Conservation (phyloP, 495 filamentous ascomycete species). For the Talaromyces stipitatus region DNA sequence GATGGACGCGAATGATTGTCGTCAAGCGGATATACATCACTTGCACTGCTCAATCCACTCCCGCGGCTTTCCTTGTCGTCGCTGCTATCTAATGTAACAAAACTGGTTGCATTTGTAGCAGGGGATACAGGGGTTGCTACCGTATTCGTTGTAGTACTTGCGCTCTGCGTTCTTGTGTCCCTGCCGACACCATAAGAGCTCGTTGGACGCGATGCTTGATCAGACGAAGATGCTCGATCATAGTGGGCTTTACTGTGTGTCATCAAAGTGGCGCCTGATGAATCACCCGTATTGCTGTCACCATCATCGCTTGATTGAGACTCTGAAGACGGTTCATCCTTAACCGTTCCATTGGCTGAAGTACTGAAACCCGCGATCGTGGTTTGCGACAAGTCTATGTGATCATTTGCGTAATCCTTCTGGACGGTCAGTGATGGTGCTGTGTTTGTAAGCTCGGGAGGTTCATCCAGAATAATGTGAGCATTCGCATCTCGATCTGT, state of each 20-base stretch:
- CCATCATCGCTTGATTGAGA: background rate
- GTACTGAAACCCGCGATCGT: slow-evolving; percentile 2
- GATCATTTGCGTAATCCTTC: background rate
- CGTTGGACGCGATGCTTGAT: slow-evolving; percentile 26
- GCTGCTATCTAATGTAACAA: slow-evolving; percentile 40
- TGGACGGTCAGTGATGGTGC: background rate
- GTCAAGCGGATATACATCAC: slow-evolving; percentile 8
- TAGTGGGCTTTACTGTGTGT: slow-evolving; percentile 27
- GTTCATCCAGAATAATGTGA: slow-evolving; percentile 3
- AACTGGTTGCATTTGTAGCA: slow-evolving; percentile 45
- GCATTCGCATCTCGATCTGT: background rate
- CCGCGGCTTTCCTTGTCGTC: slow-evolving; percentile 32
- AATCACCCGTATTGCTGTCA: slow-evolving; percentile 7
- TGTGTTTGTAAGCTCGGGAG: background rate
- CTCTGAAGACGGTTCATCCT: background rate
- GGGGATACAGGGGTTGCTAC: slow-evolving; percentile 39
- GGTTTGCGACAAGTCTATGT: slow-evolving; percentile 1
- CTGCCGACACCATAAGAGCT: slow-evolving; percentile 35
- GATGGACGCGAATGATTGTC: slow-evolving; percentile 23
- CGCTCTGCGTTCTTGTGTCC: slow-evolving; percentile 33
- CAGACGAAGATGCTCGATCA: slow-evolving; percentile 17
- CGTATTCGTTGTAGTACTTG: slow-evolving; percentile 36
- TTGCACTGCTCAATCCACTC: slow-evolving; percentile 19
- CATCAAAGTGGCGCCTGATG: slow-evolving; percentile 16
- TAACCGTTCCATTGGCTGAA: background rate